Conservation (phyloP, 176 grass and related monocot genomes). For the Olyra latifolia region DNA sequence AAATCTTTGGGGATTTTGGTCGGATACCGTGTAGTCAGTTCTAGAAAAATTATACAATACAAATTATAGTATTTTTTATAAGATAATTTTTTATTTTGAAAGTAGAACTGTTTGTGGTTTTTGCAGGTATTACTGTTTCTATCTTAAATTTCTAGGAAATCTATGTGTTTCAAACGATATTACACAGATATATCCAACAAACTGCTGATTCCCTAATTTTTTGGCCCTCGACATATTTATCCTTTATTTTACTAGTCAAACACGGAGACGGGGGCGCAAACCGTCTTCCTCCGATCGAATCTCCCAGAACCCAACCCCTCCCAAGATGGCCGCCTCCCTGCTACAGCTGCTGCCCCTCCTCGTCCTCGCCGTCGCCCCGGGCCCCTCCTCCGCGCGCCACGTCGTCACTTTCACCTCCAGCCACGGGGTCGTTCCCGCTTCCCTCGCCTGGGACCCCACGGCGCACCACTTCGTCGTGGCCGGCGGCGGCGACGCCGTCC, state of each 20-base stretch:
- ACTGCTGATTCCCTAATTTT: background rate
- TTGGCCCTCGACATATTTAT: background rate
- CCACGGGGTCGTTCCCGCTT: slow-evolving; percentile 27
- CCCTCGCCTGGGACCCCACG: slow-evolving; percentile 82
- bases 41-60: too few relatives aligned
- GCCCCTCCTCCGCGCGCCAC: slow-evolving; percentile 45
- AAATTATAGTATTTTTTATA: too few relatives aligned
- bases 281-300: slow-evolving; percentile 10
- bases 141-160: too few relatives aligned
- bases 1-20: too few relatives aligned
- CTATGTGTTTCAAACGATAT: too few relatives aligned
- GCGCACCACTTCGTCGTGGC: slow-evolving; percentile 77
- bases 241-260: background rate
- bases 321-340: slow-evolving; percentile 25
- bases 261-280: background rate
- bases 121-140: too few relatives aligned
- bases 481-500: slow-evolving; percentile 39
- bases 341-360: slow-evolving; percentile 22
- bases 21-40: too few relatives aligned
- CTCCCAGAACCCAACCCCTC: background rate
- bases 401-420: slow-evolving; percentile 44
- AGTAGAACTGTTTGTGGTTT: too few relatives aligned
- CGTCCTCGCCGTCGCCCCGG: slow-evolving; percentile 20
- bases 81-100: too few relatives aligned
- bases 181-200: background rate